These are phyloP conservation scores for Colletotrichum lupini DNA, from an alignment of 2,329 filamentous ascomycete species.

Conservation along the genomic window DNA sequence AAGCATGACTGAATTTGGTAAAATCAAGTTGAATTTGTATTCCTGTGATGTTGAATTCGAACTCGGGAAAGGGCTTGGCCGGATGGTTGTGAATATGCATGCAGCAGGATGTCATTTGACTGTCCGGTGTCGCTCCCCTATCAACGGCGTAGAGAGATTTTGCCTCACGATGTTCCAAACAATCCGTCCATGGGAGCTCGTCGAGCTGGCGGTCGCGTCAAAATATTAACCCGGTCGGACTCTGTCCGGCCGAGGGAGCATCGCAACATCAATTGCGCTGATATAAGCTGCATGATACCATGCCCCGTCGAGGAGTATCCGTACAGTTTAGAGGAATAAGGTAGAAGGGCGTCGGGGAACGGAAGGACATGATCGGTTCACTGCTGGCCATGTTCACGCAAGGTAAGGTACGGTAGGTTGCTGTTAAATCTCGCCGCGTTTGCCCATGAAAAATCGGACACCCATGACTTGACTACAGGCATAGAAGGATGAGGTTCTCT, in stretches of 20 bases:
- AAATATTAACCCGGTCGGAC: neutral
- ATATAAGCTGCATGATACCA: neutral
- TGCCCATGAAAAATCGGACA: neutral
- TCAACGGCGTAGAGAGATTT: neutral
- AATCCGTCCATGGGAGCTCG: neutral
- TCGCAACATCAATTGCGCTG: neutral
- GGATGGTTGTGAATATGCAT: neutral
- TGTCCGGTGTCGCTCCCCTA: neutral
- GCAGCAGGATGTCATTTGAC: neutral
- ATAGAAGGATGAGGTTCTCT: neutral
- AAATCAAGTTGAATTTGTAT: too few relatives aligned
- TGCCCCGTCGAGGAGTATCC: neutral
- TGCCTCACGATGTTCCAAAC: neutral
- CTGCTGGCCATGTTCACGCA: neutral
- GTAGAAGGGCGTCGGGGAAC: neutral
- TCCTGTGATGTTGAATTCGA: too few relatives aligned
- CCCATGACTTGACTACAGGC: neutral
- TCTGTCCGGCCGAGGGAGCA: neutral
- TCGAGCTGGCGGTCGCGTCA: neutral
- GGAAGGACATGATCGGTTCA: neutral
- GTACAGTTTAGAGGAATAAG: neutral
- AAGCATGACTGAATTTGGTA: neutral
- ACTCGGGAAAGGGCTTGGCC: too few relatives aligned
- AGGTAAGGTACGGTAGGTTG: neutral
- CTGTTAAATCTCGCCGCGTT: constrained; percentile 1